These are phyloP conservation scores for Allium fistulosum DNA, from an alignment of 106 monocot species.

Conservation along the genomic window DNA sequence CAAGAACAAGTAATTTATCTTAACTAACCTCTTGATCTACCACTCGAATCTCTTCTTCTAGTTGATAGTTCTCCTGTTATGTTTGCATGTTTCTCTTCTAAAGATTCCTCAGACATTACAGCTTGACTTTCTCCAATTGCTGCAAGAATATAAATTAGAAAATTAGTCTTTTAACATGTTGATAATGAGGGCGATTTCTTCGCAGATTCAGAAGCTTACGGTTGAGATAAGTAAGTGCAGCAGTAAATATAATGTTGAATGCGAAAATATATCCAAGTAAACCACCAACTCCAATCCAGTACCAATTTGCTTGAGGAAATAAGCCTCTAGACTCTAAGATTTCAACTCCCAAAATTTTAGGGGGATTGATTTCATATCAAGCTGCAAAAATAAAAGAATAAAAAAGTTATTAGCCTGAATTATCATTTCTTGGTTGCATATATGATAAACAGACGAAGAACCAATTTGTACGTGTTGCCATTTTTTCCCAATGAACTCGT, in stretches of 20 bases:
- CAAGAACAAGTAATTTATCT: no score
- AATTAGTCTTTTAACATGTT: no score
- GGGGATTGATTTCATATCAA: no score
- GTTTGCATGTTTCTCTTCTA: constrained; percentile 54
- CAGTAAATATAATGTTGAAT: constrained; percentile 34
- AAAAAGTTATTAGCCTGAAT: no score
- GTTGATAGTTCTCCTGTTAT: constrained; percentile 37
- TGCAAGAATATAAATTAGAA: constrained; percentile 5
- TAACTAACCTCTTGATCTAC: constrained; percentile 18
- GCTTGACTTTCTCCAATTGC: constrained; percentile 40
- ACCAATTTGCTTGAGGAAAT: constrained; percentile 50
- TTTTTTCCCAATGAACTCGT: constrained; percentile 67
- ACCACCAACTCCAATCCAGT: constrained; percentile 42
- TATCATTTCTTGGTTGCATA: no score
- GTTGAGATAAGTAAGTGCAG: constrained; percentile 27
- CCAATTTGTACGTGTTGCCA: constrained; percentile 32
- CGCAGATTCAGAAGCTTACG: constrained; percentile 26
- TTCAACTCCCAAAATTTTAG: constrained; percentile 13
- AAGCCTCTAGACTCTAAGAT: constrained; percentile 31
- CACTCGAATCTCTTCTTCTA: background rate
- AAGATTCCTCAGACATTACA: constrained; percentile 32
- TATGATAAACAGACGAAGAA: no score
- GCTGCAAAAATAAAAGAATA: no score
- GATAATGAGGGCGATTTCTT: background rate
- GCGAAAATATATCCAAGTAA: constrained; percentile 28